These are phyloP conservation scores for Crataegus laevigata DNA, from an alignment of 306 rosid genomes.

Conservation along the genomic window DNA sequence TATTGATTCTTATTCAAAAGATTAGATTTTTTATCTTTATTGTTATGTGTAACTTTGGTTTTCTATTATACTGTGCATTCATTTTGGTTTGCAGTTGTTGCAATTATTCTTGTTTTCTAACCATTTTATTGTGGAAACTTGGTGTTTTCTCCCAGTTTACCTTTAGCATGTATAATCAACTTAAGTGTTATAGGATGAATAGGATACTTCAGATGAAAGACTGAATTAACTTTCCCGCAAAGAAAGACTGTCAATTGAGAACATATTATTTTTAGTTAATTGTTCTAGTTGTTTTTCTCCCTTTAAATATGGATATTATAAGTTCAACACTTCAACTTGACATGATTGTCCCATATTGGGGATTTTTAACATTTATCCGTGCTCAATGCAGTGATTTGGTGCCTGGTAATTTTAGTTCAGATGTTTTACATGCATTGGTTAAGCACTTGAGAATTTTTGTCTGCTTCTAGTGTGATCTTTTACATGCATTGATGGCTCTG, in stretches of 20 bases:
- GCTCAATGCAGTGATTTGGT: not conserved
- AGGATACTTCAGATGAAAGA: not conserved
- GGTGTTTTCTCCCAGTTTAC: not conserved
- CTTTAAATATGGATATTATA: not conserved
- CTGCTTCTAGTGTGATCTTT: not conserved
- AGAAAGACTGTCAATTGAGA: not conserved
- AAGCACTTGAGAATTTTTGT: too few relatives aligned
- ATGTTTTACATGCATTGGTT: not conserved
- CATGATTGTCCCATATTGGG: not conserved
- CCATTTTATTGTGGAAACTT: not conserved
- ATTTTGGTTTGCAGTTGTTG: not conserved
- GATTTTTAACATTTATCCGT: not conserved
- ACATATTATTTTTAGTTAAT: not conserved
- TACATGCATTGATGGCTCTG: not conserved
- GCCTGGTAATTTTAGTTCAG: too few relatives aligned
- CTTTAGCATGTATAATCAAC: not conserved
- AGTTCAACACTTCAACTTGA: not conserved
- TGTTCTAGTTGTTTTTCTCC: not conserved
- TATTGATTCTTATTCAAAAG: conserved; percentile 27
- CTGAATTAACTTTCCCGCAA: not conserved
- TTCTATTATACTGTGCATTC: not conserved
- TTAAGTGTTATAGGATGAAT: not conserved
- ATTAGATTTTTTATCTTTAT: not conserved
- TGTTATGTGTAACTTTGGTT: not conserved
- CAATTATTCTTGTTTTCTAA: not conserved